Conservation (phyloP, 345 rosid species). For the Jatropha curcas region DNA sequence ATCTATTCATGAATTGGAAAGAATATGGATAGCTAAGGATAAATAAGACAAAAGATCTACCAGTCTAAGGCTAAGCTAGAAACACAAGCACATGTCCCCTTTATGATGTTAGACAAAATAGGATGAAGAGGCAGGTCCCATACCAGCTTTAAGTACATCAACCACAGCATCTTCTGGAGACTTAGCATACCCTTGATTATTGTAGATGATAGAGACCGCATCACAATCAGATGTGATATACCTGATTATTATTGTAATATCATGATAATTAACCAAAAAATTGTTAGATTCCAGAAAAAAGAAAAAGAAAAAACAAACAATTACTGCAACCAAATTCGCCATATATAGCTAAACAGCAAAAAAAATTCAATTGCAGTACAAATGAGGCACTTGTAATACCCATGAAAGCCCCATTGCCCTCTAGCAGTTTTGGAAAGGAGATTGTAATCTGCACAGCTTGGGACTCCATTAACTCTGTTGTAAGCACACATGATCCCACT, state of each 20-base stretch:
- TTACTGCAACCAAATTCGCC: neutral
- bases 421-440: slow-evolving; percentile 41
- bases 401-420: slow-evolving; percentile 67
- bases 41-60: neutral
- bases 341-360: neutral
- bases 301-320: too few species aligned
- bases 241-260: slow-evolving; percentile 35
- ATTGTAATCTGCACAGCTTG: slow-evolving; percentile 32
- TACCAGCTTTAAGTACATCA: slow-evolving; percentile 82
- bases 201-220: slow-evolving; percentile 66
- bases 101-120: neutral
- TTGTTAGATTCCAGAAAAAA: too few species aligned
- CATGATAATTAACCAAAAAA: slow-evolving; percentile 4
- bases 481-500: slow-evolving; percentile 36
- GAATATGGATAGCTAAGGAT: neutral
- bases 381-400: slow-evolving; percentile 39
- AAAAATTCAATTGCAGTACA: neutral
- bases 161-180: slow-evolving; percentile 82
- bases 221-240: slow-evolving; percentile 90
- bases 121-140: slow-evolving; percentile 11
- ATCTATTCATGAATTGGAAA: neutral
- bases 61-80: neutral
- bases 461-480: slow-evolving; percentile 34
- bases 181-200: slow-evolving; percentile 61
- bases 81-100: slow-evolving; percentile 22